Percentiles rank a stretch among this genome's conserved stretches.
Conservation (phyloP, 305 asterid species). For the Ajuga reptans region DNA sequence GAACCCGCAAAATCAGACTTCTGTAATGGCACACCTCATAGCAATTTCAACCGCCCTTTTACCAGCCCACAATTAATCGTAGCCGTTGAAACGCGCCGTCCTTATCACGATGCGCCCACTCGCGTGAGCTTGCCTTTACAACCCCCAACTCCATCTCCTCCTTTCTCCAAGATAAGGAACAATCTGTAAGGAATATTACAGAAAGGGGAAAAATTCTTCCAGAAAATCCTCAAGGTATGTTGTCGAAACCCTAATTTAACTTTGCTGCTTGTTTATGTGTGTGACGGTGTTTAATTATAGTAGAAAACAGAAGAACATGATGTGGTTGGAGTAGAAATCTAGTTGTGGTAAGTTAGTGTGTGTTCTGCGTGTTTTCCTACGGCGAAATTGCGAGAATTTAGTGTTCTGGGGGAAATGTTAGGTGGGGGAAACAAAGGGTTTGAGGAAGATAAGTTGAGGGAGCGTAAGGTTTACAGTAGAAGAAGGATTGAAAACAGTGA, state of each 20-base stretch:
- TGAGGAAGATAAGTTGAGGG: conserved; percentile 35
- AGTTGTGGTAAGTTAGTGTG: too few relatives aligned
- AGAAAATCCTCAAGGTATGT: conserved; percentile 37
- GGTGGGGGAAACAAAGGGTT: conserved; percentile 43
- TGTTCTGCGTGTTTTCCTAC: too few relatives aligned
- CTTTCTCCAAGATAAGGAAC: conserved; percentile 25
- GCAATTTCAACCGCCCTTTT: conserved; percentile 21
- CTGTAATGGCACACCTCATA: neutral
- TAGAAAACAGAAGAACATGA: neutral
- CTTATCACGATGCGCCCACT: conserved; percentile 14
- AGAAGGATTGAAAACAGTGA: conserved; percentile 37
- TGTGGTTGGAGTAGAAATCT: too few relatives aligned
- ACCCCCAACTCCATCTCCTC: conserved; percentile 16
- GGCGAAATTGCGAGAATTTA: neutral
- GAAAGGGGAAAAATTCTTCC: conserved; percentile 20
- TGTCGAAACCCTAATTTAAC: conserved; percentile 27
- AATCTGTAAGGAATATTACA: conserved; percentile 11
- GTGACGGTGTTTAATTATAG: conserved; percentile 14
- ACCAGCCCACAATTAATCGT: conserved; percentile 18
- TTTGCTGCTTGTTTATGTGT: neutral
- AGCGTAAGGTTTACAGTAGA: conserved; percentile 53
- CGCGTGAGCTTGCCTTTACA: conserved; percentile 27
- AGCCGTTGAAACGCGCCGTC: conserved; percentile 18
- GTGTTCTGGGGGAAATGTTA: conserved; percentile 20
- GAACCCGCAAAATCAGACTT: neutral